Conservation (phyloP, 208 protist genomes). For the Wallacemonas sp. region DNA sequence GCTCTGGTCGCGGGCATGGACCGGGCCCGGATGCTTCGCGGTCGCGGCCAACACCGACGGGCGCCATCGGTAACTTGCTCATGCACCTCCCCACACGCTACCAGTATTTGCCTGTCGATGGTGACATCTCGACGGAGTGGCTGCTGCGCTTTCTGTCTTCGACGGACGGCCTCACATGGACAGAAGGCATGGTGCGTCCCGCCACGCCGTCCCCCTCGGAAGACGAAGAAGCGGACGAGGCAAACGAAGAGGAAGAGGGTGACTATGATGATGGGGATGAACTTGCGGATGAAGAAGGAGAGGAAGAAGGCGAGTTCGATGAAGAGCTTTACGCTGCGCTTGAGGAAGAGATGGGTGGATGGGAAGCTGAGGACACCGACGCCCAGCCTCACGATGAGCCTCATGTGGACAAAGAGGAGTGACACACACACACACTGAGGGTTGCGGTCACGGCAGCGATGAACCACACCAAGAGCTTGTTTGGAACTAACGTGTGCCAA, state of each 20-base stretch:
- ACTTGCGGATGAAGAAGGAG: too few species aligned
- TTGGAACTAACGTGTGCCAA: too few species aligned
- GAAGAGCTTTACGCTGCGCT: background rate
- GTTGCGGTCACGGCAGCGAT: too few species aligned
- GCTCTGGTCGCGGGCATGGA: background rate
- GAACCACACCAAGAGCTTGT: too few species aligned
- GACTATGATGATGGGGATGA: background rate
- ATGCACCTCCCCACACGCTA: slow-evolving; percentile 11
- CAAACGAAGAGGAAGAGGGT: background rate
- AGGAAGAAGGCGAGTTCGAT: too few species aligned
- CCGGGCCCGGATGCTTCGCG: background rate
- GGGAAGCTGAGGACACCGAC: background rate
- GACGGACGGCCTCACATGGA: slow-evolving; percentile 26
- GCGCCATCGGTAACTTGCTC: background rate
- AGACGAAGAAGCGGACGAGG: background rate
- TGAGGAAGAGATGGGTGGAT: slow-evolving; percentile 1
- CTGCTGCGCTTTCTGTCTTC: slow-evolving; percentile 27
- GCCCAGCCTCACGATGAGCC: background rate
- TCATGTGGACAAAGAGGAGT: too few species aligned
- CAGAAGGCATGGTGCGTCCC: slow-evolving; percentile 4
- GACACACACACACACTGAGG: too few species aligned
- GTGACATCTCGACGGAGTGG: slow-evolving; percentile 37
- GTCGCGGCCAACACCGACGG: background rate
- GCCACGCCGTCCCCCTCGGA: background rate
- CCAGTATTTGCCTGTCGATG: slow-evolving; percentile 1